Evolutionary conservation across 2,329 filamentous ascomycete genomes (phyloP), one percentile per base, ranked within the genome.

Genomic region (Arthrobotrys sinensis): DNA sequence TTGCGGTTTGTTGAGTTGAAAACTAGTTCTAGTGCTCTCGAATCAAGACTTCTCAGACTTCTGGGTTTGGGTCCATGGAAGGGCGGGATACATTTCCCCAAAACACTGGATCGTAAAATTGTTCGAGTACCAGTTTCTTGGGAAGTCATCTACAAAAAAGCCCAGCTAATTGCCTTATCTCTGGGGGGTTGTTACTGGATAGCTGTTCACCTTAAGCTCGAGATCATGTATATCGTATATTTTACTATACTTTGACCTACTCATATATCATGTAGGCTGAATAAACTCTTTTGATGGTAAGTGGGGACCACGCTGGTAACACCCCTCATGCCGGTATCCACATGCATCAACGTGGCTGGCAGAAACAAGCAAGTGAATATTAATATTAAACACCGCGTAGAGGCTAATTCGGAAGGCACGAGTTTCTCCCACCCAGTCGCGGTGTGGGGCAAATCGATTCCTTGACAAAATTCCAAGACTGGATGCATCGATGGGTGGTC

Each of bases 361-460:
- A 36, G 11, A 60, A 43, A 32, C 52, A 57, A 40, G 7, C 34
- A 43, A 60, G 19, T 60, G 14, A 28, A 60, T 60, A 60, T 60
- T 21, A 28, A 60, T 60, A 60, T 60, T 21, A 11, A 10, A 10
- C 24, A 28, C 21, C 19, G 16, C 16, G 32, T 40, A 24, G 55
- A 60, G 34, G 55, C 55, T 28, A 40, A 60, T 60, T 43, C 55
- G 36, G 36, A 40, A 28, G 55, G 21, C 55, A 43, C 36, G 11
- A 60, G 4, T 38, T 12, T 38, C 32, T 57, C 4, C 36, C 28
- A 43, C 55, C 52, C 34, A 38, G 34, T 57, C 34, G 24, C 2
- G 14, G 14, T 60, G 55, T 28, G 55, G 55, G 36, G 36, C 36
- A n/a, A 60, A 43, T 43, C 16, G 19, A 24, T 40, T n/a, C 36